phyloP scores from a whole-genome alignment of 768 basidiomycete genomes.

The Rickenella mellea region DNA sequence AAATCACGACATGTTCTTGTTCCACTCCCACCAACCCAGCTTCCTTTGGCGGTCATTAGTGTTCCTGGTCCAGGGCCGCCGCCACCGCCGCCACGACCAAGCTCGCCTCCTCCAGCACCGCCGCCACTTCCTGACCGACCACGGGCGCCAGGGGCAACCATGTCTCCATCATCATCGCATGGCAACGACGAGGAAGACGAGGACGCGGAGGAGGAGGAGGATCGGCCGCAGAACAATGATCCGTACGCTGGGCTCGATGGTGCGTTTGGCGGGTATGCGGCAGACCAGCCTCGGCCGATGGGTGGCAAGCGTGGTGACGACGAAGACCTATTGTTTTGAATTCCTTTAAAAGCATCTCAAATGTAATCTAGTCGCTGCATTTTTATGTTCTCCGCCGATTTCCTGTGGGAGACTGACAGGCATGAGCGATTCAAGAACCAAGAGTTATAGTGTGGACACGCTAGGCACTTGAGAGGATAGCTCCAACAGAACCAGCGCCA shows the following conservation, averaged over 20 bases:
- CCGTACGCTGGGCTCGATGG: slow-evolving; percentile 79
- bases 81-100: slow-evolving; percentile 28
- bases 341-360: too few relatives aligned
- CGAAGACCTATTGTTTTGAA: too few relatives aligned
- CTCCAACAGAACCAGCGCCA: too few relatives aligned
- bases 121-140: slow-evolving; percentile 9
- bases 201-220: slow-evolving; percentile 26
- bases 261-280: slow-evolving; percentile 65
- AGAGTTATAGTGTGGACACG: too few relatives aligned
- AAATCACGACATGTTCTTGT: slow-evolving; percentile 69
- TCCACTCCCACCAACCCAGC: slow-evolving; percentile 42
- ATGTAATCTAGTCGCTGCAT: too few relatives aligned
- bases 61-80: slow-evolving; percentile 57
- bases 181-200: slow-evolving; percentile 18
- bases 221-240: slow-evolving; percentile 42
- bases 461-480: too few relatives aligned
- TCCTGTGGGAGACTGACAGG: too few relatives aligned
- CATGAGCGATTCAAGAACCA: too few relatives aligned
- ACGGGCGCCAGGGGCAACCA: slow-evolving; percentile 10
- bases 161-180: slow-evolving; percentile 20
- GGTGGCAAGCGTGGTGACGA: slow-evolving; percentile 14
- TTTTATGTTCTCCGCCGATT: too few relatives aligned
- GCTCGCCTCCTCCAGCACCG: slow-evolving; percentile 12
- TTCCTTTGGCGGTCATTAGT: slow-evolving; percentile 33
- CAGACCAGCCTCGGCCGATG: slow-evolving; percentile 66